Base-by-base conservation (phyloP, 768 basidiomycete species). In the Kwoniella bestiolae region DNA sequence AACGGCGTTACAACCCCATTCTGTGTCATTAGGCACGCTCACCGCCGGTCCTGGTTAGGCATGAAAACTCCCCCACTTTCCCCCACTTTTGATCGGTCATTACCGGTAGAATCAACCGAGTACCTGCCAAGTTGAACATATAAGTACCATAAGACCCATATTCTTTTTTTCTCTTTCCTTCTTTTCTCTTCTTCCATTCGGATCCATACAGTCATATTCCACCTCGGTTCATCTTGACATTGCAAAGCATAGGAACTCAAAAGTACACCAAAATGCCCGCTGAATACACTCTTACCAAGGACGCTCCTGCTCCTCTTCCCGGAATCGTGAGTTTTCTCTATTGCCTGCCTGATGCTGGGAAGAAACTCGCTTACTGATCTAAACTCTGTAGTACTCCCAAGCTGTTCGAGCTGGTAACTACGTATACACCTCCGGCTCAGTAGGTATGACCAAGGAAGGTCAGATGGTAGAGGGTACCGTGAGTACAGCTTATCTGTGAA, bases 401-500 rank as follows among this genome's bases (percentile, higher is more conserved):
- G 74, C 69, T 32, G 77, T 78, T 47, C 70, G 75, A 67, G 77
- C 77, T 63, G 77, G 77, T 0, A 71, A 69, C 56, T 72, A 72
- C 51, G 68, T 76, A 56, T 78, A 78, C 64, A 76, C 75, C 21
- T 71, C 68, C 31, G 77, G 77, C 14, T 78, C 77, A 16, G 77
- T 78, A 8, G 77, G 77, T 28, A 78, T 78, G 77, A 73, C 71
- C 56, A 74, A 72, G 35, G 77, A 78, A 46, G 73, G 71, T 32
- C 60, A 72, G 61, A 78, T 78, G 77, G 75, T 78, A 9, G 66
- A 71, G 45, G 77, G 77, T 18, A 76, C 67, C 23, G 77, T 77
- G 60, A 65, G 73, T 70, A 3, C 12, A 23, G 50, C 50, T 35
- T 14, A 18, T 44, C 25, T n/a, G n/a, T n/a, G n/a, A n/a, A n/a